These are phyloP conservation scores for Microsporum canis DNA, from an alignment of 2,329 filamentous ascomycete genomes.

Conservation along the genomic window DNA sequence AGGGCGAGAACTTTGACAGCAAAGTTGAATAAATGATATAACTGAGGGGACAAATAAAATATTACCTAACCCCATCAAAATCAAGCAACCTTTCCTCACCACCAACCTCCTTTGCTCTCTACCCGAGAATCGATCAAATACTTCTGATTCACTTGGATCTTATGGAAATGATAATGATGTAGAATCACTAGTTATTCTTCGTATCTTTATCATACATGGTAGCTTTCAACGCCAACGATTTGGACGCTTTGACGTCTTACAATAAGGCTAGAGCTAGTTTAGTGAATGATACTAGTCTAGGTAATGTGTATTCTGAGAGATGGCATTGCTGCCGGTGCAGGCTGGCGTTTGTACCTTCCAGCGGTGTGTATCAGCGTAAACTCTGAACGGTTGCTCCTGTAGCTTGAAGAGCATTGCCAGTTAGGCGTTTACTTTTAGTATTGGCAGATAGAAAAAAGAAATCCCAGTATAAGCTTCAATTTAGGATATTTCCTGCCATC, in stretches of 20 bases:
- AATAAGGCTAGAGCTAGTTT: background rate
- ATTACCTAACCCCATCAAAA: background rate
- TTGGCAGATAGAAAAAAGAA: background rate
- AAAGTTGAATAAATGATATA: slow-evolving; percentile 66
- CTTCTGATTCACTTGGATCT: background rate
- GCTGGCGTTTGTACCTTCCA: background rate
- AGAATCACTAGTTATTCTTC: background rate
- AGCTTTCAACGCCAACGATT: background rate
- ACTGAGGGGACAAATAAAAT: background rate
- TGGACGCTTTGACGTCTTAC: background rate
- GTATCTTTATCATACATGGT: background rate
- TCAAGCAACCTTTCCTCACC: background rate
- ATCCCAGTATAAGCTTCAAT: background rate
- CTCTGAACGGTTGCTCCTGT: background rate
- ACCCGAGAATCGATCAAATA: background rate
- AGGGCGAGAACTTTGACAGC: slow-evolving; percentile 95
- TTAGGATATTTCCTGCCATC: no score
- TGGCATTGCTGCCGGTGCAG: background rate
- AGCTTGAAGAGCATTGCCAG: background rate
- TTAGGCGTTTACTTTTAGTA: background rate
- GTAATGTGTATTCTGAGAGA: background rate
- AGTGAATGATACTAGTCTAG: background rate
- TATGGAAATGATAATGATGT: background rate
- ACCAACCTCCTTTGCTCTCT: background rate
- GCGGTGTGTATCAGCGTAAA: background rate